Evolutionary conservation across 441 rosid species (phyloP), one percentile per base, ranked within the genome.

Genomic region (Mallotus japonicus): DNA sequence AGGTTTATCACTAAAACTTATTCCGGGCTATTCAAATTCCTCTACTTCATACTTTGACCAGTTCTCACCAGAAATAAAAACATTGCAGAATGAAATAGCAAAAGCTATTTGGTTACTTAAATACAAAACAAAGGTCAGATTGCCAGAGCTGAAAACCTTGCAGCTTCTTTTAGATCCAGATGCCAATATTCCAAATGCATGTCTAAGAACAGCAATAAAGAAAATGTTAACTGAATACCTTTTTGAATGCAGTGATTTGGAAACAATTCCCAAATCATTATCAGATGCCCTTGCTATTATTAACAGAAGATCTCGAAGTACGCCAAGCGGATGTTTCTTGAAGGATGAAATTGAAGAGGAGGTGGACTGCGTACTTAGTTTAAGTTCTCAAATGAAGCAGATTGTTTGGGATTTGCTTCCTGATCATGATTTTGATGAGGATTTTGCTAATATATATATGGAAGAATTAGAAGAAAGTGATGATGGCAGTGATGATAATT

Each of bases 381-480:
- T 88, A 71, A 92, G 95, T 86, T 93, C 95, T 79, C 83, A 86
- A 76, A 78, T 80, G 71, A 92, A 87, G 85, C 89, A 90, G 75
- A 69, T 80, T 72, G 65, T 84, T 62, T 87, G 82, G 89, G 89
- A 90, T 82, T 79, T 79, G 73, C 78, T 82, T 83, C 89, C 92
- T 66, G 79, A 80, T 24, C 73, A 68, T 78, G 89, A 83, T 60
- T 77, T 86, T 28, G 90, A 87, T 70, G 78, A 85, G 75, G 91
- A 87, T 83, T 92, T 82, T 62, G 44, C 78, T 64, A 88, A 90
- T 84, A 96, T 92, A 34, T 95, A 95, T 77, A 74, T 84, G 83
- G 97, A 92, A 80, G 90, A 88, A 60, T 75, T 83, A 74, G 88
- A 77, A 76, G 98, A 86, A 78, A 91, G 93, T 67, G 93, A 84